Percentiles rank a stretch among this genome's conserved stretches.
phyloP scores from a whole-genome alignment of 208 protist species.

The Herpetomonas tarakana region DNA sequence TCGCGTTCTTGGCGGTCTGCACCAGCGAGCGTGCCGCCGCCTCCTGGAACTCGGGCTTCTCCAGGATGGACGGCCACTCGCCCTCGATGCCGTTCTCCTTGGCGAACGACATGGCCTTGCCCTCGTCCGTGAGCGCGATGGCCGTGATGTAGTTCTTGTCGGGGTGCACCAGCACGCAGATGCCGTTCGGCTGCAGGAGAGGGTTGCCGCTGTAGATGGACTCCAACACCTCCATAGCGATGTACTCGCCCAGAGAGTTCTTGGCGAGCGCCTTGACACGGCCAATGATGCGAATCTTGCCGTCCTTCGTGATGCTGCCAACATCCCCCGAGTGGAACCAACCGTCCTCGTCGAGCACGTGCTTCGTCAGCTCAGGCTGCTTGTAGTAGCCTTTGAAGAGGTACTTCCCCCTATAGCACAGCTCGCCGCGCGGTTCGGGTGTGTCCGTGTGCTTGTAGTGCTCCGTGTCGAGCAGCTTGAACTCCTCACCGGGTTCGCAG shows the following conservation, averaged over 20 bases:
- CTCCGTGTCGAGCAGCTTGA: constrained; percentile 89
- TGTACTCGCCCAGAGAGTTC: constrained; percentile 86
- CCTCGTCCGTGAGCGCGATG: constrained; percentile 54
- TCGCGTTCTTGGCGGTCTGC: constrained; percentile 22
- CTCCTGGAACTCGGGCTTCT: constrained; percentile 34
- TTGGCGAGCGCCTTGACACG: constrained; percentile 90
- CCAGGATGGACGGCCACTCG: constrained; percentile 29
- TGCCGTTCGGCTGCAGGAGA: constrained; percentile 40
- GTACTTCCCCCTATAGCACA: constrained; percentile 68
- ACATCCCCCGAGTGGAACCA: constrained; percentile 92
- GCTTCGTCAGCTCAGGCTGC: constrained; percentile 68
- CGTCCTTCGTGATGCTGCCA: constrained; percentile 32
- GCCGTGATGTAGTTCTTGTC: constrained; percentile 35
- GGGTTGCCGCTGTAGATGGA: constrained; percentile 56
- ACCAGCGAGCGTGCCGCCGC: constrained; percentile 49
- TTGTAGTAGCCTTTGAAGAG: constrained; percentile 91
- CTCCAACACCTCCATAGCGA: constrained; percentile 79
- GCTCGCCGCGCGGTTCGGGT: constrained; percentile 75
- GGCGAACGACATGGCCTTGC: constrained; percentile 46
- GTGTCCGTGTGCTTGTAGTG: constrained; percentile 73
- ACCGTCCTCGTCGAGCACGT: constrained; percentile 67
- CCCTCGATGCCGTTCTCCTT: constrained; percentile 25
- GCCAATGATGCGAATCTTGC: constrained; percentile 61
- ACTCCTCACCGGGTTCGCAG: constrained; percentile 50
- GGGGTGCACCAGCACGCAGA: constrained; percentile 47